A percentile compares a stretch with the other conserved stretches of the same genome.
These are phyloP conservation scores for Aspergillus neoniger DNA, from an alignment of 2,329 filamentous ascomycete species.

Conservation along the genomic window DNA sequence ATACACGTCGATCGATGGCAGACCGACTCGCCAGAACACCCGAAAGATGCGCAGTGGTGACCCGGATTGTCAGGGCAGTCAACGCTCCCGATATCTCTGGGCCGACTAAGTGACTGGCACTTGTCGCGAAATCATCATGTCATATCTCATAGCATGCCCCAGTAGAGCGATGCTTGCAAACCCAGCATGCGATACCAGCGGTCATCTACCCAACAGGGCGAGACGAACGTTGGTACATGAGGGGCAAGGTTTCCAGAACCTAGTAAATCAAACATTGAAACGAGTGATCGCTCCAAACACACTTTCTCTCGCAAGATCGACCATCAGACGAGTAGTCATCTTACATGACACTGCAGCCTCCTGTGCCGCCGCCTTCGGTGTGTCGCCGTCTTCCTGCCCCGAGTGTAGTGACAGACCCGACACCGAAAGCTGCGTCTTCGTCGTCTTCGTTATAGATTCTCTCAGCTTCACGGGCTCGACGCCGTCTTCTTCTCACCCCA, in stretches of 20 bases:
- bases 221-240: not conserved
- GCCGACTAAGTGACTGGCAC: not conserved
- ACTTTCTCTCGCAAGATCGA: slow-evolving; percentile 1
- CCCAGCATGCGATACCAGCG: slow-evolving; percentile 14
- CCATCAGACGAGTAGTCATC: not conserved
- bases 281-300: not conserved
- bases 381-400: slow-evolving; percentile 56
- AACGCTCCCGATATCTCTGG: not conserved
- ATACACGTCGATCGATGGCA: not conserved
- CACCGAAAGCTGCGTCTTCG: slow-evolving; percentile 56
- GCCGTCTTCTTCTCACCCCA: slow-evolving; percentile 68
- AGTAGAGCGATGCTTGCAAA: slow-evolving; percentile 2
- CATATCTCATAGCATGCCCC: slow-evolving; percentile 17
- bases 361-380: slow-evolving; percentile 60
- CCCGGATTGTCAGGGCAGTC: not conserved
- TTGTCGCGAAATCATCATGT: slow-evolving; percentile 9
- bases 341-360: slow-evolving; percentile 65
- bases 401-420: slow-evolving; percentile 38
- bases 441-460: slow-evolving; percentile 79
- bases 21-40: not conserved
- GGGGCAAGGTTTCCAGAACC: slow-evolving; percentile 19
- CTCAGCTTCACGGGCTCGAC: slow-evolving; percentile 79
- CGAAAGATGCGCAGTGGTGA: not conserved
- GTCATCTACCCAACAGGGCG: not conserved
- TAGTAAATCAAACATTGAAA: not conserved